Percentiles rank a stretch among this genome's conserved stretches.
These are phyloP conservation scores for Xylariaceae sp. DNA, from an alignment of 2,329 filamentous ascomycete species.

Conservation along the genomic window DNA sequence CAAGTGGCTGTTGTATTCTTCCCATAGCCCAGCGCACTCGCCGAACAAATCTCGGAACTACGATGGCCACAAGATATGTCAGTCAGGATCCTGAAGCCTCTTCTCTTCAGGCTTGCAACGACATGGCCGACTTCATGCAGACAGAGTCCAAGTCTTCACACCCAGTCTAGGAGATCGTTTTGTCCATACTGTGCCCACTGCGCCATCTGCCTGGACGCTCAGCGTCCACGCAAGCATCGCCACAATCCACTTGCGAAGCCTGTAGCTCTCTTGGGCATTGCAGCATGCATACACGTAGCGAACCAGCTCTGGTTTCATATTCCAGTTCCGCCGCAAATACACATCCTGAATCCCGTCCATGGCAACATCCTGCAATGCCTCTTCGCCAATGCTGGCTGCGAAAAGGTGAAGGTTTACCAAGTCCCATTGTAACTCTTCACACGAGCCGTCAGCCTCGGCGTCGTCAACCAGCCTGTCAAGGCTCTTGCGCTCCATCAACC, in stretches of 20 bases:
- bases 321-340: constrained; percentile 56
- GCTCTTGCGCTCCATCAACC: constrained; percentile 28
- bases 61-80: too few relatives aligned
- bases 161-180: too few relatives aligned
- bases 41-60: constrained; percentile 41
- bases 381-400: constrained; percentile 47
- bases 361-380: constrained; percentile 50
- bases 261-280: constrained; percentile 44
- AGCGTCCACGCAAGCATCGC: constrained; percentile 58
- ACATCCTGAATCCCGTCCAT: constrained; percentile 58
- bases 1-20: constrained; percentile 50
- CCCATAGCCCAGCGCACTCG: constrained; percentile 42
- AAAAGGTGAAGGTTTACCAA: constrained; percentile 56
- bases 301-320: constrained; percentile 49
- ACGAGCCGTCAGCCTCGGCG: constrained; percentile 19
- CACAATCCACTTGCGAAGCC: constrained; percentile 56
- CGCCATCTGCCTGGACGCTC: constrained; percentile 28
- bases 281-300: constrained; percentile 52
- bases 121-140: too few relatives aligned
- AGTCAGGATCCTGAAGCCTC: too few relatives aligned
- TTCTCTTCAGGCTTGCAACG: too few relatives aligned
- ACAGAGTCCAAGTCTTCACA: too few relatives aligned
- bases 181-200: constrained; percentile 23
- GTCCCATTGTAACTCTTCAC: constrained; percentile 49
- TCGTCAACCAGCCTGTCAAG: constrained; percentile 27